Evolutionary conservation across 2,329 filamentous ascomycete genomes (phyloP).

Genomic region (Pseudogymnoascus sp.): DNA sequence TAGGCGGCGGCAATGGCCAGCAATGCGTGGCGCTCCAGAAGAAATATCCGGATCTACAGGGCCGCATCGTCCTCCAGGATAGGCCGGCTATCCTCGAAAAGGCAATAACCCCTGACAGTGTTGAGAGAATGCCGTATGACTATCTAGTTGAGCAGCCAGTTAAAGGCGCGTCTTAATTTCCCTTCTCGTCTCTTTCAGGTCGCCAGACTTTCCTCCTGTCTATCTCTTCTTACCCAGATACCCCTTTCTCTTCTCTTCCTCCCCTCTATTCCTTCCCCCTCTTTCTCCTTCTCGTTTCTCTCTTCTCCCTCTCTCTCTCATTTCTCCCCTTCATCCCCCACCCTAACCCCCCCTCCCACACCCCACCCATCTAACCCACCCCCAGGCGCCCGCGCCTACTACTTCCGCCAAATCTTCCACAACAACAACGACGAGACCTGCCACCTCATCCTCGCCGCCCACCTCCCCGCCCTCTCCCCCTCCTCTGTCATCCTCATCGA

Average conservation of each 20-base stretch:
- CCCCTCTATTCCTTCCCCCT: background rate
- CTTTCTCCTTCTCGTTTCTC: background rate
- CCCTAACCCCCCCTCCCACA: too few species aligned
- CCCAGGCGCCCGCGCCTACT: conserved; percentile 21
- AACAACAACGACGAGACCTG: conserved; percentile 22
- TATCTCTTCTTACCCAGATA: background rate
- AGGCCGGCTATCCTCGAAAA: conserved; percentile 17
- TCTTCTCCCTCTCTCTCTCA: background rate
- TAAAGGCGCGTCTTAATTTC: conserved; percentile 16
- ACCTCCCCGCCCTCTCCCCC: conserved; percentile 8
- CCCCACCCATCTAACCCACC: background rate
- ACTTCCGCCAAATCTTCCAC: conserved; percentile 26
- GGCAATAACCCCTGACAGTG: conserved; percentile 14
- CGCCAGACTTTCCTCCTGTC: background rate
- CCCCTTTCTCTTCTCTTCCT: background rate
- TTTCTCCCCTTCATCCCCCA: background rate
- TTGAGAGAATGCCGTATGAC: conserved; percentile 22
- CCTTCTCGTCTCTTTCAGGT: background rate
- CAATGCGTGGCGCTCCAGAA: conserved; percentile 4
- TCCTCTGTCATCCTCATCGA: conserved; percentile 12
- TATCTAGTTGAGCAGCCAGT: conserved; percentile 18
- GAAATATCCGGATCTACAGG: conserved; percentile 6
- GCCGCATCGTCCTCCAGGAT: conserved; percentile 19
- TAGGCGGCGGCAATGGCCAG: conserved; percentile 10
- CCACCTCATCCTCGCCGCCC: conserved; percentile 18